These are phyloP conservation scores for Starmerella sp. DNA, from an alignment of 805 yeast genomes.

Conservation along the genomic window DNA sequence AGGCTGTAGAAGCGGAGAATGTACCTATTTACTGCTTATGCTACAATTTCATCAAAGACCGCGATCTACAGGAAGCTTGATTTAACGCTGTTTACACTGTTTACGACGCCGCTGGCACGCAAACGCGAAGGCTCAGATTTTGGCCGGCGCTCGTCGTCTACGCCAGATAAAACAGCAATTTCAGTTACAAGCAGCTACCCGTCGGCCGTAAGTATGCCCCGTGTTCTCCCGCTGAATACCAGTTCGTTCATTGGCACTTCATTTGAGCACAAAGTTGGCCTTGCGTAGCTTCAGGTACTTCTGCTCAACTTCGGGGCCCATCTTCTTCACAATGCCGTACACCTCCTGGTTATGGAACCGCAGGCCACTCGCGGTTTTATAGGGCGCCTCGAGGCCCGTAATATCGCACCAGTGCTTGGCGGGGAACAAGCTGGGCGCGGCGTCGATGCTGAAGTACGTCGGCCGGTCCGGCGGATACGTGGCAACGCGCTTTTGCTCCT, in stretches of 20 bases:
- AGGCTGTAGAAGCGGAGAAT: too few species aligned
- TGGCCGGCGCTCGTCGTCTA: too few species aligned
- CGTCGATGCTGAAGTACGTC: constrained; percentile 59
- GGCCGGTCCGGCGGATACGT: constrained; percentile 35
- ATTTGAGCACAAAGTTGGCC: constrained; percentile 74
- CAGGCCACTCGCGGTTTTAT: constrained; percentile 62
- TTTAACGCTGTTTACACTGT: too few species aligned
- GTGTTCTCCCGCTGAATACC: too few species aligned
- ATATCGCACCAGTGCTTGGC: constrained; percentile 80
- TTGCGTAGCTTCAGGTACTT: constrained; percentile 78
- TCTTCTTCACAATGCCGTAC: constrained; percentile 57
- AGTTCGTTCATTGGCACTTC: neutral
- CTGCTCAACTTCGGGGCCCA: constrained; percentile 89
- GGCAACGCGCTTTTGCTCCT: constrained; percentile 60
- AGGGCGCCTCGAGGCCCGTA: constrained; percentile 73
- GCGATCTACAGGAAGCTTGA: too few species aligned
- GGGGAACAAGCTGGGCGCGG: constrained; percentile 82
- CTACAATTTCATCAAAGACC: too few species aligned
- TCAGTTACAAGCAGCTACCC: too few species aligned
- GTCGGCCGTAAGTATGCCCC: too few species aligned
- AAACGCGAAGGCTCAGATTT: too few species aligned
- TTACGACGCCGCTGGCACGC: too few species aligned
- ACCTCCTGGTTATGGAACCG: constrained; percentile 77
- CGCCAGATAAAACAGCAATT: too few species aligned
- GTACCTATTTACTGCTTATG: too few species aligned